Evolutionary conservation across 371 early-diverging fungal species (phyloP).

Genomic region (Lichtheimia ornata): DNA sequence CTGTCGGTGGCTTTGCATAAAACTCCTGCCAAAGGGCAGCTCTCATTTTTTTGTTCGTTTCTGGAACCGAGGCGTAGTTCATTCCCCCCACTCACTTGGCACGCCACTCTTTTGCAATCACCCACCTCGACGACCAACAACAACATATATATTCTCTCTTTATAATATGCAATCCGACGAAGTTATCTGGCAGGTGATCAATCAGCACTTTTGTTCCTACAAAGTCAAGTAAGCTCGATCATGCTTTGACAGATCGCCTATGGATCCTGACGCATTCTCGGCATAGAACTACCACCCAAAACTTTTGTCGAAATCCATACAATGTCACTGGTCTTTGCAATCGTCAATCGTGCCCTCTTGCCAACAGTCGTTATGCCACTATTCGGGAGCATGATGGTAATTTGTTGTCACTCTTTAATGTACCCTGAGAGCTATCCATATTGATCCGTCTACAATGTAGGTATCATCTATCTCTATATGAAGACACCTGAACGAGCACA

Average conservation of each 20-base stretch:
- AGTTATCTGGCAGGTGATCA: conserved; percentile 93
- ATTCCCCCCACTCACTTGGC: no score
- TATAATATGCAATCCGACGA: conserved; percentile 53
- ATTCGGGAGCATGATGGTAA: conserved; percentile 89
- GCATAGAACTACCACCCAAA: conserved; percentile 20
- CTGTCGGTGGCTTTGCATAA: no score
- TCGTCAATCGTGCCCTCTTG: conserved; percentile 96
- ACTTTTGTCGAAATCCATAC: conserved; percentile 97
- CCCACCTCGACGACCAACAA: no score
- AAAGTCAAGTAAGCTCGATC: conserved; percentile 84
- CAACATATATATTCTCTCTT: no score
- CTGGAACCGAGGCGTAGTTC: no score
- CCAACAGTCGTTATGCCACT: conserved; percentile 98
- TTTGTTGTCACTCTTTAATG: neutral
- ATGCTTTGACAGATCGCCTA: neutral
- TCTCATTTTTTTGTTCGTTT: no score
- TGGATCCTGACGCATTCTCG: no score
- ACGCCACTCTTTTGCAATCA: no score
- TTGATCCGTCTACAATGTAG: conserved; percentile 26
- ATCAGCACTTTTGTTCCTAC: conserved; percentile 92
- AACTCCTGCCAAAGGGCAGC: no score
- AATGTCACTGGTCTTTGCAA: conserved; percentile 99
- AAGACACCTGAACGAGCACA: conserved; percentile 99
- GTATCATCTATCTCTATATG: conserved; percentile 87
- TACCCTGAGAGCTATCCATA: neutral